Evolutionary conservation across 2,329 filamentous ascomycete genomes (phyloP), one percentile per base, ranked within the genome.

Genomic region (Beauveria brongniartii): DNA sequence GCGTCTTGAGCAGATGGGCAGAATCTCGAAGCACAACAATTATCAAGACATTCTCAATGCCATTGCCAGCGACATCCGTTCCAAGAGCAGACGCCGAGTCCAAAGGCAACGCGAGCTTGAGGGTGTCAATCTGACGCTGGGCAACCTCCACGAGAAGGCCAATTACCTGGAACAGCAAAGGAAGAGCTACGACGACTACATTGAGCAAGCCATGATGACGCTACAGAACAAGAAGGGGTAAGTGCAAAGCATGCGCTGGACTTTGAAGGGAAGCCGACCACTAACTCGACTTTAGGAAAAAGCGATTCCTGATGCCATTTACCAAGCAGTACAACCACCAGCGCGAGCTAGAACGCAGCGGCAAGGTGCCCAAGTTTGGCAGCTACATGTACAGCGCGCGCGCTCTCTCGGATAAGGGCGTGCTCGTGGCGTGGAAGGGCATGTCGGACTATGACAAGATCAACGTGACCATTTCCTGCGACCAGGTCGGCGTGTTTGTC

Each of bases 311-410:
- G 61, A 83, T 99, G 73, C 94, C 94, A 16, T 99, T 99, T 73
- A 97, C 93, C 26, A 96, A 96, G 71, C 94, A 99, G 74, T 99
- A 96, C 84, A 96, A 97, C 74, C 94, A 99, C 75, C 92, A 97
- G 77, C 88, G 92, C 66, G 94, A 99, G 76, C 86, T 99, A 37
- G 91, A 97, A 71, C 89, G 91, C 62, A 89, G 89, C 8, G 94
- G 94, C 30, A 91, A 93, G 55, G 91, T 96, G 58, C 95, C 96
- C 74, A 96, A 96, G 73, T 99, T 99, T 71, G 94, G 95, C 64
- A 95, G 90, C 43, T 99, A 89, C 85, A 97, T 97, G 78, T 99
- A 99, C 78, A 93, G 90, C 59, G 92, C 91, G 4, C 88, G 92
- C 56, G 87, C 89, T 55, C 84, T 99, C 8, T 88, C 87, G 2